These are phyloP conservation scores for Neurospora sp. DNA, from an alignment of 495 filamentous ascomycete species.

Conservation along the genomic window DNA sequence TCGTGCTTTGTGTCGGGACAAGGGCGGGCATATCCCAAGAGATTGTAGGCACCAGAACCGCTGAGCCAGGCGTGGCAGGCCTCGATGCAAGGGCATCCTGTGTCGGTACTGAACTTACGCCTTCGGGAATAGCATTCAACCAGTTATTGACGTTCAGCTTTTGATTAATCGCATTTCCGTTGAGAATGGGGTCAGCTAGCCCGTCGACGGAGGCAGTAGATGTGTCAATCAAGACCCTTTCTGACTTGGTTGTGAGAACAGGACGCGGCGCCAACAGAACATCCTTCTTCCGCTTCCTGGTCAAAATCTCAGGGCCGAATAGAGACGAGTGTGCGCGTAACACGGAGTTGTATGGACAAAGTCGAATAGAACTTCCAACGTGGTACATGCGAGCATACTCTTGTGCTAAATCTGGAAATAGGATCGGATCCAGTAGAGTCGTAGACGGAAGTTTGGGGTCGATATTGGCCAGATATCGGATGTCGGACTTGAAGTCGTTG, in stretches of 20 bases:
- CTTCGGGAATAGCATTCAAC: background rate
- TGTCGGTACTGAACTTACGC: background rate
- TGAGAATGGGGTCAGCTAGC: background rate
- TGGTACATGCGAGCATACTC: conserved; percentile 11
- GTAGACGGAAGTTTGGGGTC: conserved; percentile 6
- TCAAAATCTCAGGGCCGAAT: conserved; percentile 7
- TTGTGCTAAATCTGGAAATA: background rate
- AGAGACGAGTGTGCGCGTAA: background rate
- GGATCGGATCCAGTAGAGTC: conserved; percentile 5
- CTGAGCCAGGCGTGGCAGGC: background rate
- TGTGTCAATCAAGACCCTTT: background rate
- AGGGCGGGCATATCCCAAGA: conserved; percentile 8
- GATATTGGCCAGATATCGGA: conserved; percentile 25
- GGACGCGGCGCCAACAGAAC: background rate
- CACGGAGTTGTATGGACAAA: conserved; percentile 7
- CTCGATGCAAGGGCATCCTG: background rate
- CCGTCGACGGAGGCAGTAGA: background rate
- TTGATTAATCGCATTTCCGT: background rate
- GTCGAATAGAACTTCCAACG: conserved; percentile 10
- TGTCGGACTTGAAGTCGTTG: conserved; percentile 5
- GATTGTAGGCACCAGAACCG: background rate
- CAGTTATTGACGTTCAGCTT: background rate
- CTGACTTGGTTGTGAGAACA: background rate
- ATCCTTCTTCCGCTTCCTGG: background rate
- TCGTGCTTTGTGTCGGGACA: conserved; percentile 1